These are phyloP conservation scores for Vitis hybrid DNA, from an alignment of 177 flowering plant species.

Conservation along the genomic window DNA sequence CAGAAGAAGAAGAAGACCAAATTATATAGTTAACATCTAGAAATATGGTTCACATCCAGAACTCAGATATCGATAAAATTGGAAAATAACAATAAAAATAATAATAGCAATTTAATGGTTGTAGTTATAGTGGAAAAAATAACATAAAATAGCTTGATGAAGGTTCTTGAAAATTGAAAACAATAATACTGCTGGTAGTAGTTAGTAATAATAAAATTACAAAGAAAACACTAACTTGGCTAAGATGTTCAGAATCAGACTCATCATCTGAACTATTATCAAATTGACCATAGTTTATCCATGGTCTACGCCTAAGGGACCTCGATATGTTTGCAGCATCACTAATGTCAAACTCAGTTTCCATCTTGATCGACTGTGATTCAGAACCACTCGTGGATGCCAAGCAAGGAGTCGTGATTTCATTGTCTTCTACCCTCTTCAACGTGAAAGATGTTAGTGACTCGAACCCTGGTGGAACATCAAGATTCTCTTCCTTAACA, in stretches of 20 bases:
- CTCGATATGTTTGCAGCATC: conserved; percentile 32
- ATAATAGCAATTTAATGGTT: too few species aligned
- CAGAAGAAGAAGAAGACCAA: neutral
- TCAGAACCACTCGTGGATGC: conserved; percentile 33
- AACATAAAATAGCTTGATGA: too few species aligned
- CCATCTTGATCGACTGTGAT: conserved; percentile 28
- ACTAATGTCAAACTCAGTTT: conserved; percentile 23
- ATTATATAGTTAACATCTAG: neutral
- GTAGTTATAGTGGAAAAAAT: too few species aligned
- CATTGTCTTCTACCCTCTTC: conserved; percentile 32
- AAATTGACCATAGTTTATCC: conserved; percentile 46
- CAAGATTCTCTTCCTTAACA: conserved; percentile 56
- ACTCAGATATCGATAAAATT: too few species aligned
- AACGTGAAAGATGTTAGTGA: conserved; percentile 49
- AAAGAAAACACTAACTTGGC: conserved; percentile 40
- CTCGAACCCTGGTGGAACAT: conserved; percentile 78
- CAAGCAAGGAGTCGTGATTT: conserved; percentile 23
- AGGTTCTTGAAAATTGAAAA: too few species aligned
- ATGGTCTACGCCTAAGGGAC: conserved; percentile 47
- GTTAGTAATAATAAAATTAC: too few species aligned
- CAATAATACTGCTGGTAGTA: too few species aligned
- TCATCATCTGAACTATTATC: conserved; percentile 71
- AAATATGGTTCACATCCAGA: too few species aligned
- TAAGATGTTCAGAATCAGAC: conserved; percentile 49
- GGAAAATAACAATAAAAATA: too few species aligned